Conservation (phyloP, 1,139 yeast genomes). For the Pichia sp. region DNA sequence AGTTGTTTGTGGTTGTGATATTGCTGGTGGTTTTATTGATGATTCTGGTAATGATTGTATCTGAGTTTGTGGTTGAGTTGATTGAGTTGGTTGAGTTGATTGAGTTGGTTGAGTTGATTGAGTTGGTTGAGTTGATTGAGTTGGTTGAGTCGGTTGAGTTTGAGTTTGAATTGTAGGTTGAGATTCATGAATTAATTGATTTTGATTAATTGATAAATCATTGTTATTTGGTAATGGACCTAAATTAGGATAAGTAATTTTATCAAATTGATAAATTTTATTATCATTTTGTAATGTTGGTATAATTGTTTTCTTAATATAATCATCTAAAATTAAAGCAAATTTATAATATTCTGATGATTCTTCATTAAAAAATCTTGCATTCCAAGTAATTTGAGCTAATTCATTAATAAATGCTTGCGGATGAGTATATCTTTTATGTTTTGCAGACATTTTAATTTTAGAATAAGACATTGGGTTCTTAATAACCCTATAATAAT, state of each 20-base stretch:
- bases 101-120: too few species aligned
- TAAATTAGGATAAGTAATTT: conserved; percentile 56
- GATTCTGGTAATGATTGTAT: too few species aligned
- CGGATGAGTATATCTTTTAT: conserved; percentile 48
- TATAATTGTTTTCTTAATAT: conserved; percentile 46
- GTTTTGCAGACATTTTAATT: conserved; percentile 38
- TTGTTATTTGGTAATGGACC: conserved; percentile 55
- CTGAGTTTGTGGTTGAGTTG: too few species aligned
- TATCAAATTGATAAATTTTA: conserved; percentile 32
- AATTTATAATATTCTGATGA: conserved; percentile 62
- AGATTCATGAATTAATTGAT: not conserved
- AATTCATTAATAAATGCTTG: conserved; percentile 70
- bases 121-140: too few species aligned
- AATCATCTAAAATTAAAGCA: conserved; percentile 65
- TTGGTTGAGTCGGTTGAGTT: conserved; percentile 8
- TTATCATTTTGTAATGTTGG: conserved; percentile 45
- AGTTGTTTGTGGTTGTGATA: too few species aligned
- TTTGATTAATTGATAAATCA: conserved; percentile 7
- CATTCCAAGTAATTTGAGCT: conserved; percentile 85
- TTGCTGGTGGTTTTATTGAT: too few species aligned
- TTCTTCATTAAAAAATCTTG: conserved; percentile 71
- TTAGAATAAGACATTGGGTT: conserved; percentile 42
- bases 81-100: too few species aligned
- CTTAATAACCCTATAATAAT: conserved; percentile 42
- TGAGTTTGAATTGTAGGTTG: not conserved